Conservation (phyloP, 306 rosid species). For the Cucurbita maxima region DNA sequence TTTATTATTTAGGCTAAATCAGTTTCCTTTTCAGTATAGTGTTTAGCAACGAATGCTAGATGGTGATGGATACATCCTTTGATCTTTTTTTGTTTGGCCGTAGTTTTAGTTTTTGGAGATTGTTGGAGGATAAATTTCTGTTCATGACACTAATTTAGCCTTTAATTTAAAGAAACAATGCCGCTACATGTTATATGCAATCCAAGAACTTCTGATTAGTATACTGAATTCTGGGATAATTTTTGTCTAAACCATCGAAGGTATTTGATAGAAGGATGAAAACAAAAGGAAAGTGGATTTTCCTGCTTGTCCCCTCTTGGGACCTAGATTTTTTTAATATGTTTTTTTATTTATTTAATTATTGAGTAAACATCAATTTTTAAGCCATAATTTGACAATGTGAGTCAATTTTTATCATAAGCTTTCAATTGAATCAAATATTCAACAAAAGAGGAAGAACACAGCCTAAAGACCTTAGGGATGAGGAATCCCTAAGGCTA, state of each 20-base stretch:
- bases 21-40: background rate
- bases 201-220: background rate
- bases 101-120: background rate
- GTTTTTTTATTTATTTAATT: background rate
- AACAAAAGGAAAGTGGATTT: background rate
- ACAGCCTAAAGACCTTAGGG: background rate
- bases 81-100: background rate
- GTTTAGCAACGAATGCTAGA: background rate
- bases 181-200: background rate
- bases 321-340: background rate
- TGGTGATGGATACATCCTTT: background rate
- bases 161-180: background rate
- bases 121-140: background rate
- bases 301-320: background rate
- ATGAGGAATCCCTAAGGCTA: background rate
- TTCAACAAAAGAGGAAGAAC: background rate
- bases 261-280: background rate
- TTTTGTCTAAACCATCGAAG: background rate
- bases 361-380: background rate
- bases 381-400: background rate
- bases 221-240: background rate
- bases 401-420: background rate
- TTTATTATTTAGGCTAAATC: background rate
- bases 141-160: background rate
- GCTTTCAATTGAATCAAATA: background rate